Evolutionary conservation across 2,329 filamentous ascomycete species (phyloP), one percentile per base, ranked within the genome.

Genomic region (Kalmusia sp.): DNA sequence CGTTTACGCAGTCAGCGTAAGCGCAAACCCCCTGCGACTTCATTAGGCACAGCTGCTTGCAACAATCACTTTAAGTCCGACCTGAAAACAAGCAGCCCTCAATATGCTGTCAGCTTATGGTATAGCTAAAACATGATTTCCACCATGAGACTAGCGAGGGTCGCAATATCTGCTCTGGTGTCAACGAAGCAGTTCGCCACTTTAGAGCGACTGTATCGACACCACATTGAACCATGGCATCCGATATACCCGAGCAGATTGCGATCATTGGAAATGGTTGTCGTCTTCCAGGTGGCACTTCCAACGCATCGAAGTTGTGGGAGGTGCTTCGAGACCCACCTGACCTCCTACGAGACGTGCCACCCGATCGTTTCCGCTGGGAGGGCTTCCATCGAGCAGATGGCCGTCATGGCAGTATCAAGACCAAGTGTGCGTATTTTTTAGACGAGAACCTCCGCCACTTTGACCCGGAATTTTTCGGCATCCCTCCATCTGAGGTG

Each of bases 241-340:
- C 31, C 21, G 22, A 28, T 14, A 6, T 9, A 35, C 31, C 43
- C 3, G 6, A 21, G 2, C 59, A 60, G 4, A 63, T 64, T 22
- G 74, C 72, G 14, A 68, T 77, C 12, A 60, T 77, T 30, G 75
- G 75, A 4, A 56, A 64, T 37, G 71, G 67, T 9, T 76, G 71
- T 51, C 63, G 72, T 25, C 62, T 75, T 22, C 71, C 73, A 11
- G 71, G 71, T 24, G 64, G 49, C 6, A 55, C 66, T 19, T 45
- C 27, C 15, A 61, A 58, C 7, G 67, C 71, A 9, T 65, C 68
- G 31, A 41, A 58, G 17, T 41, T 60, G 25, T 58, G 57, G 57
- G 21, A 58, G 14, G 33, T 43, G 39, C 41, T 60, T 47, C 64
- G 7, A 7, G 15, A 8, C 50, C 69, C 12, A 53, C 40, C 22